phyloP scores from a whole-genome alignment of 164 flowering plant species.

The Chimonanthus praecox region DNA sequence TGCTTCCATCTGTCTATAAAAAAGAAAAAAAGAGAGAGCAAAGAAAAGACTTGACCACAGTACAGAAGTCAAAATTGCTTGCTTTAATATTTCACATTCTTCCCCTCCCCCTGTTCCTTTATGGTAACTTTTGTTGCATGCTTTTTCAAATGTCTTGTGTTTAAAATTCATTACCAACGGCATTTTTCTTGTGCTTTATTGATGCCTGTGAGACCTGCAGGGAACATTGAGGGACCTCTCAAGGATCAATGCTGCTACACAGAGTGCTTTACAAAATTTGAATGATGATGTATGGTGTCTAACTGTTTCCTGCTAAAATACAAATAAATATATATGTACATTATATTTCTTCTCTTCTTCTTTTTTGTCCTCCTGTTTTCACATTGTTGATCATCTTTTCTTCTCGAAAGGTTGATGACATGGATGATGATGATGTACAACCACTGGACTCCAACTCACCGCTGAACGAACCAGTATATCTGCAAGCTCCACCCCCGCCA shows the following conservation, averaged over 20 bases:
- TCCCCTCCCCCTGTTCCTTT: too few relatives aligned
- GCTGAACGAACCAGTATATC: neutral
- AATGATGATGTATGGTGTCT: constrained; percentile 12
- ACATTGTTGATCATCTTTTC: neutral
- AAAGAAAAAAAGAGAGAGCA: too few relatives aligned
- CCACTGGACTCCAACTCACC: neutral
- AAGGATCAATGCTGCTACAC: neutral
- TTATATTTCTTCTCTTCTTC: neutral
- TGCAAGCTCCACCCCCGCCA: neutral
- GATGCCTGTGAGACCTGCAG: constrained; percentile 5
- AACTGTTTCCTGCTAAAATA: neutral
- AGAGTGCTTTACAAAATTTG: constrained; percentile 3
- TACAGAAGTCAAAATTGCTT: too few relatives aligned
- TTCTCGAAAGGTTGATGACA: constrained; percentile 5
- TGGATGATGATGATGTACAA: neutral
- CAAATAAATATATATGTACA: too few relatives aligned
- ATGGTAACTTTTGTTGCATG: too few relatives aligned
- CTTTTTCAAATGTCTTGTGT: too few relatives aligned
- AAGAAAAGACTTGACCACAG: too few relatives aligned
- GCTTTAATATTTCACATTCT: too few relatives aligned
- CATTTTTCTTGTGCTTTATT: neutral
- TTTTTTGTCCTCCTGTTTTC: neutral
- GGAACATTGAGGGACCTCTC: constrained; percentile 25
- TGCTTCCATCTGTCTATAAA: too few relatives aligned
- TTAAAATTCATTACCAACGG: too few relatives aligned